Percentiles rank a stretch among this genome's conserved stretches.
Conservation (phyloP, 2,329 filamentous ascomycete genomes). For the Paraconiothyrium brasiliense region DNA sequence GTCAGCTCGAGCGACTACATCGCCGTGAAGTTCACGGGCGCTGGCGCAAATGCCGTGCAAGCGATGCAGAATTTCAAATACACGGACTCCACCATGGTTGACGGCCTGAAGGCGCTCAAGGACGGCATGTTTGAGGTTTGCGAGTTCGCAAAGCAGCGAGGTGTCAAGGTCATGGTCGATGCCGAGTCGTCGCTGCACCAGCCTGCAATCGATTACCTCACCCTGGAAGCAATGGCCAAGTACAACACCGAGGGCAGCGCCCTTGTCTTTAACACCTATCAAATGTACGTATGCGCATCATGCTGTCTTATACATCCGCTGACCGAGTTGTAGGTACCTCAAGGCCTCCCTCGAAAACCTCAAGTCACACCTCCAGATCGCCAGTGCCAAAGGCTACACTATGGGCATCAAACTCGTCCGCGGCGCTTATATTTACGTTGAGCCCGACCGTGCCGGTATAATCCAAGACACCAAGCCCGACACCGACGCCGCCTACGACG, state of each 20-base stretch:
- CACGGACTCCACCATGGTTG: neutral
- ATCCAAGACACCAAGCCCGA: conserved; percentile 13
- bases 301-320: neutral
- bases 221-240: conserved; percentile 12
- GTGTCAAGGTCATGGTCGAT: conserved; percentile 14
- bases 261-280: conserved; percentile 12
- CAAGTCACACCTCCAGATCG: conserved; percentile 10
- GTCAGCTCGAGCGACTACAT: conserved; percentile 12
- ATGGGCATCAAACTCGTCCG: conserved; percentile 15
- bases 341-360: conserved; percentile 12
- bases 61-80: conserved; percentile 15
- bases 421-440: conserved; percentile 15
- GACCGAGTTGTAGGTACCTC: conserved; percentile 1
- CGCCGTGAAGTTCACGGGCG: conserved; percentile 12
- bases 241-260: conserved; percentile 10
- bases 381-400: conserved; percentile 7
- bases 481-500: conserved; percentile 10
- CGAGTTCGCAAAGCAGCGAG: conserved; percentile 12
- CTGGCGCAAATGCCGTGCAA: conserved; percentile 2
- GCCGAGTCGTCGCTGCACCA: conserved; percentile 12
- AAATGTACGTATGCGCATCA: neutral
- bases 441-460: conserved; percentile 8
- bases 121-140: conserved; percentile 12
- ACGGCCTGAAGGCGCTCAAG: conserved; percentile 8
- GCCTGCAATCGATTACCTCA: conserved; percentile 12